phyloP scores from a whole-genome alignment of 2,329 filamentous ascomycete species.

The Ascochyta rabiei region DNA sequence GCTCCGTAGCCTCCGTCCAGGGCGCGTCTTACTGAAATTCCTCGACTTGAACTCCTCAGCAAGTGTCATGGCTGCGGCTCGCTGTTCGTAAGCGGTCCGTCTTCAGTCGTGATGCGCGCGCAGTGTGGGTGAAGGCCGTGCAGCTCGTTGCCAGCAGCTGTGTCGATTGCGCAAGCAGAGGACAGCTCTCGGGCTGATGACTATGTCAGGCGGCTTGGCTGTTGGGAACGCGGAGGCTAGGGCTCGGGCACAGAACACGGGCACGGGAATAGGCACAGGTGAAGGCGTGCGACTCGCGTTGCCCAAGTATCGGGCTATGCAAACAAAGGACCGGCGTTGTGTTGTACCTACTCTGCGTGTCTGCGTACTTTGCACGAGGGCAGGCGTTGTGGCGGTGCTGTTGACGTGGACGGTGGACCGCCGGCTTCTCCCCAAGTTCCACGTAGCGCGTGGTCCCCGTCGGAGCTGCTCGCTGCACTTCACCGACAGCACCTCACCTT shows the following conservation, averaged over 20 bases:
- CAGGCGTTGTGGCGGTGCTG: constrained; percentile 25
- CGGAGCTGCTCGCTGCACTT: constrained; percentile 22
- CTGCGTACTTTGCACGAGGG: constrained; percentile 23
- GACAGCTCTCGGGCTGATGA: constrained; percentile 30
- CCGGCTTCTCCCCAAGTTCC: constrained; percentile 40
- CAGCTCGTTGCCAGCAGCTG: constrained; percentile 19
- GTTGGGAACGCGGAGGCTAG: constrained; percentile 7
- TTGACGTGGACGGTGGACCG: constrained; percentile 19
- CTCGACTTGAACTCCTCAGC: constrained; percentile 67
- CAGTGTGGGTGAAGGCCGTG: constrained; percentile 2
- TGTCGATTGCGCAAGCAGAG: constrained; percentile 33
- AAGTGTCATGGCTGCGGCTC: constrained; percentile 58
- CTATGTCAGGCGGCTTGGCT: constrained; percentile 26
- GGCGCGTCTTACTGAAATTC: constrained; percentile 65
- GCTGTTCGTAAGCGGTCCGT: neutral
- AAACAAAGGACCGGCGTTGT: constrained; percentile 20
- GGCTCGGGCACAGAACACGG: neutral
- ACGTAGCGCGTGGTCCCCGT: constrained; percentile 38
- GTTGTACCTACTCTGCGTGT: too few species aligned
- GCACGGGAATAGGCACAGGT: neutral
- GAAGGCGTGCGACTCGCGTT: constrained; percentile 31
- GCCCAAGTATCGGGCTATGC: constrained; percentile 42
- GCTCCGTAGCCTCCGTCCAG: constrained; percentile 13
- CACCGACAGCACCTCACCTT: constrained; percentile 28
- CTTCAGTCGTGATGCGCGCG: constrained; percentile 12